Conservation (phyloP, 1,284 basidiomycete species). For the Exobasidium rhododendri region DNA sequence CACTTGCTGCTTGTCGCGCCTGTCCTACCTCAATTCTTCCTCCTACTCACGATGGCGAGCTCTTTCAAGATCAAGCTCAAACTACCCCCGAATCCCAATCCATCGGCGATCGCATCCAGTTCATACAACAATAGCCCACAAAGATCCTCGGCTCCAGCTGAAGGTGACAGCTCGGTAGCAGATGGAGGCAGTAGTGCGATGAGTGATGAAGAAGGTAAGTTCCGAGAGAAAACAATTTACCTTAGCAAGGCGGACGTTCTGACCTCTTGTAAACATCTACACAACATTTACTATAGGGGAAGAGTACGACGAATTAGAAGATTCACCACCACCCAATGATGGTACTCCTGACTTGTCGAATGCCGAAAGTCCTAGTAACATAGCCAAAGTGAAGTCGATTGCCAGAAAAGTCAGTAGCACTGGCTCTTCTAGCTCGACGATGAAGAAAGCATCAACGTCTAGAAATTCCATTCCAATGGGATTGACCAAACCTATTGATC, state of each 20-base stretch:
- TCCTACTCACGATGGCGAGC: constrained; percentile 6
- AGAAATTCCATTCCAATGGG: background rate
- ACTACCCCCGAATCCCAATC: constrained; percentile 5
- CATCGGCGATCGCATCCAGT: background rate
- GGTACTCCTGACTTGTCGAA: background rate
- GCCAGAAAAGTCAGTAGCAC: background rate
- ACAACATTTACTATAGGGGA: too few species aligned
- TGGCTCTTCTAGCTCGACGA: background rate
- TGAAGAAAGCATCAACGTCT: background rate
- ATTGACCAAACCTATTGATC: background rate
- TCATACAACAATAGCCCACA: background rate
- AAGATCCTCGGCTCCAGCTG: background rate
- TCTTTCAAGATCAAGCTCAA: constrained; percentile 13
- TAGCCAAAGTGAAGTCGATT: background rate
- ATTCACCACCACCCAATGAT: constrained; percentile 7
- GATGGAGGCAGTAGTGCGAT: constrained; percentile 2
- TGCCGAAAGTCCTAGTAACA: background rate
- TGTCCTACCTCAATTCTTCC: too few species aligned
- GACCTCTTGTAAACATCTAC: too few species aligned
- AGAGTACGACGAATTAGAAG: constrained; percentile 11
- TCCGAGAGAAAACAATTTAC: too few species aligned
- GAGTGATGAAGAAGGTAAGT: constrained; percentile 3
- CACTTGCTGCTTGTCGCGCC: too few species aligned
- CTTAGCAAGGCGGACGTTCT: background rate
- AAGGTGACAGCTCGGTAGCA: background rate